Evolutionary conservation across 2,329 filamentous ascomycete genomes (phyloP), one percentile per base, ranked within the genome.

Genomic region (Cordyceps pruinosa): DNA sequence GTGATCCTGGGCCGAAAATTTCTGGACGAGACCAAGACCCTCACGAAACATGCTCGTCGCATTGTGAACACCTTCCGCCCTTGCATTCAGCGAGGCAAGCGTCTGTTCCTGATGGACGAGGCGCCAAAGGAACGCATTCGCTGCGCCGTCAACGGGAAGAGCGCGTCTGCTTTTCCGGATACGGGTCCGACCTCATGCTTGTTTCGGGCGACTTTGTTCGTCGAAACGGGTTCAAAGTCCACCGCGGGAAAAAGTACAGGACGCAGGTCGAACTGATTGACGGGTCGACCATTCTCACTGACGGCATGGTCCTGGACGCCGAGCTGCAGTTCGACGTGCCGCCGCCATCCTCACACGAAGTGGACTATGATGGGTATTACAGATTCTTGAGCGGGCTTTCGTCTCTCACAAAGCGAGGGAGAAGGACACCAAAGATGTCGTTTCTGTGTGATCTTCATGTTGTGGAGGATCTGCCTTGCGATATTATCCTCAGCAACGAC

Each of bases 401-500:
- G 6, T 32, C 25, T 2, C 26, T 47, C 21, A 52, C 25, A 42
- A 8, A 17, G 35, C n/a, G 35, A 7, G 23, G n/a, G 21, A 46
- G 10, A 15, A 34, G 32, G 10, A 15, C 32, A 15, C 10, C 37
- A 23, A 41, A 15, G 8, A 46, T 28, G 30, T 28, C 35, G 15
- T 56, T 57, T 32, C 25, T 47, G 6, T 59, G 53, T 19, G 58
- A 59, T 23, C 42, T 59, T 32, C 49, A 59, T 49, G 58, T 59
- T 37, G 25, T 59, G 4, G 48, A 57, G 15, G 45, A 54, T 15
- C 45, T 59, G 17, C 54, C 46, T 3, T 47, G 42, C 30, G 58
- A 59, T 25, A 28, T 59, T 35, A 57, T 59, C 21, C 54, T 59
- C 42, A 59, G 54, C 58, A 54, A 46, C 41, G 58, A 59, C n/a